Percentiles rank a stretch among this genome's conserved stretches.
Evolutionary conservation across 257 asterid genomes (phyloP).

Genomic region (Fraxinus excelsior): DNA sequence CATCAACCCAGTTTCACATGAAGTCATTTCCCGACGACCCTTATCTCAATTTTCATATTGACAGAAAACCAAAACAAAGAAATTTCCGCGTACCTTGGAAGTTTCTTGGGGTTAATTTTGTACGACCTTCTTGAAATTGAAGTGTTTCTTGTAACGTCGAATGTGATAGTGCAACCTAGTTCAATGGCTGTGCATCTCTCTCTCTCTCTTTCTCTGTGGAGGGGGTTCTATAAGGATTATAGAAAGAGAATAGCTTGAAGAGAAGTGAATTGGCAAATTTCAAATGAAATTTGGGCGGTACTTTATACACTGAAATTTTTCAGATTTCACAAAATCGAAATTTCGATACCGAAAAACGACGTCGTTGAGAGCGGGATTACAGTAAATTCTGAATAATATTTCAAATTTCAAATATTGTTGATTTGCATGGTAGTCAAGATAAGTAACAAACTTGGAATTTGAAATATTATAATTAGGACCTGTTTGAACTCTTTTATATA

Average conservation of each 20-base stretch:
- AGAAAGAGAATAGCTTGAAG: slow-evolving; percentile 4
- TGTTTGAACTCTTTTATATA: no score
- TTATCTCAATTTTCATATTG: background rate
- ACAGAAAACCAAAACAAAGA: background rate
- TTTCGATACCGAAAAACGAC: background rate
- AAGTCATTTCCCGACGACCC: slow-evolving; percentile 1
- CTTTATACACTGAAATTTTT: slow-evolving; percentile 30
- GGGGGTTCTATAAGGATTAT: background rate
- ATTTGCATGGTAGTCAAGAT: no score
- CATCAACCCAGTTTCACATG: background rate
- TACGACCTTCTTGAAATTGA: background rate
- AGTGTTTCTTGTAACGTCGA: background rate
- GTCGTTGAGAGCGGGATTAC: background rate
- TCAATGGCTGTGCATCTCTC: background rate
- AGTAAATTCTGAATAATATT: background rate
- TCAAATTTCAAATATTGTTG: slow-evolving; percentile 7
- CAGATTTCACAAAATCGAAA: background rate
- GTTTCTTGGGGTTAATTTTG: background rate
- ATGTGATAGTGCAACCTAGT: background rate
- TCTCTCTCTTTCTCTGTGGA: background rate
- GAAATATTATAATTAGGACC: no score
- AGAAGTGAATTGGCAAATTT: slow-evolving; percentile 53
- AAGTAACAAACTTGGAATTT: no score
- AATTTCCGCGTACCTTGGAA: slow-evolving; percentile 18
- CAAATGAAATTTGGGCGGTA: slow-evolving; percentile 56